phyloP scores from a whole-genome alignment of 1,139 yeast species.

The Hyphopichia pseudoburtonii region DNA sequence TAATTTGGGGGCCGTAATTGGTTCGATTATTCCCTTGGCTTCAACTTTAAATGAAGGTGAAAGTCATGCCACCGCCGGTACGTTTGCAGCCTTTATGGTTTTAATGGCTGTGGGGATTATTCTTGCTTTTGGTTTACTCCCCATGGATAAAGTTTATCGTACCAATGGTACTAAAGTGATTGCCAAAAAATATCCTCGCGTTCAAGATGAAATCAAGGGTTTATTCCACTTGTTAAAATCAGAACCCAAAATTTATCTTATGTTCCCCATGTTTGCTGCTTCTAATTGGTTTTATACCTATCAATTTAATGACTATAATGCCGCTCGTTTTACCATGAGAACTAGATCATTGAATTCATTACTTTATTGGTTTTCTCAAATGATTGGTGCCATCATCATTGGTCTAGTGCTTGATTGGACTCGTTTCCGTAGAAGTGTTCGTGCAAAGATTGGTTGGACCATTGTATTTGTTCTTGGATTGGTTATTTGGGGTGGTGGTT shows the following conservation, averaged over 20 bases:
- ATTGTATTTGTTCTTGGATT: slow-evolving; percentile 41
- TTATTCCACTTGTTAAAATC: slow-evolving; percentile 38
- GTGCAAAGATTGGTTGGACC: slow-evolving; percentile 50
- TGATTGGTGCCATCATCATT: slow-evolving; percentile 53
- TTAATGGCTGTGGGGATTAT: slow-evolving; percentile 52
- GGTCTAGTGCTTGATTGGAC: slow-evolving; percentile 50
- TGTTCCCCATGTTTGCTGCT: slow-evolving; percentile 63
- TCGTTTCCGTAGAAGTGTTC: slow-evolving; percentile 36
- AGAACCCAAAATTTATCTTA: slow-evolving; percentile 47
- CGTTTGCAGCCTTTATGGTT: slow-evolving; percentile 57
- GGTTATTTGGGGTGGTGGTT: slow-evolving; percentile 66
- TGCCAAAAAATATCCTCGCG: slow-evolving; percentile 45
- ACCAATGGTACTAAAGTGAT: slow-evolving; percentile 53
- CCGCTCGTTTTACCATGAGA: slow-evolving; percentile 55
- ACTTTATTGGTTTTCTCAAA: slow-evolving; percentile 61
- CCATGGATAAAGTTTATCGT: slow-evolving; percentile 50
- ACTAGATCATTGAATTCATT: slow-evolving; percentile 61
- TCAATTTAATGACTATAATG: slow-evolving; percentile 60
- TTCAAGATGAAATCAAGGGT: slow-evolving; percentile 46
- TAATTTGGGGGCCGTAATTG: slow-evolving; percentile 64
- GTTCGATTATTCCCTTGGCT: slow-evolving; percentile 56
- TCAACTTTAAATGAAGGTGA: slow-evolving; percentile 40
- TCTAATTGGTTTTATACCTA: slow-evolving; percentile 69
- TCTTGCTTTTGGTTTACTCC: slow-evolving; percentile 49
- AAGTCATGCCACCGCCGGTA: slow-evolving; percentile 49